These are phyloP conservation scores for Cladosporium halotolerans DNA, from an alignment of 2,329 filamentous ascomycete genomes.

Conservation along the genomic window DNA sequence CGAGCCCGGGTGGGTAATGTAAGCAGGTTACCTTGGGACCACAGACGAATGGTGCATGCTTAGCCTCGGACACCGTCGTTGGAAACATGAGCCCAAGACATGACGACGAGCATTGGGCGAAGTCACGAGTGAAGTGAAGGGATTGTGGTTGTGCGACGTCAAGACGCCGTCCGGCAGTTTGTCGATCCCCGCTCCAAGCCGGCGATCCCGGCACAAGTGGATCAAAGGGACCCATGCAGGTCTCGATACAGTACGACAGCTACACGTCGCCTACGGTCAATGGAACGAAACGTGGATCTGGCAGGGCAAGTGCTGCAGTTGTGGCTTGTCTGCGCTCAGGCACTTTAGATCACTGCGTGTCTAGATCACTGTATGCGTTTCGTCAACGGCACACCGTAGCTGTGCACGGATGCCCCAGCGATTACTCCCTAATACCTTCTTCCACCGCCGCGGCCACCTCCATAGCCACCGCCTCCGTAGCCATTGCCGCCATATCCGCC, in stretches of 20 bases:
- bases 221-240: too few relatives aligned
- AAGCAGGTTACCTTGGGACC: neutral
- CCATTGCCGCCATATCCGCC: conserved; percentile 14
- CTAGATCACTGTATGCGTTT: too few relatives aligned
- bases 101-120: neutral
- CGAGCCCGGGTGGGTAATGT: neutral
- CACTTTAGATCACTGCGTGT: too few relatives aligned
- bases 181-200: neutral
- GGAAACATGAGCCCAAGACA: neutral
- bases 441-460: conserved; percentile 3
- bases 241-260: too few relatives aligned
- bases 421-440: neutral
- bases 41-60: neutral
- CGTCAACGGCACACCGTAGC: too few relatives aligned
- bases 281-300: too few relatives aligned
- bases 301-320: too few relatives aligned
- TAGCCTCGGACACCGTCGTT: neutral
- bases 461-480: conserved; percentile 7
- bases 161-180: neutral
- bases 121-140: conserved; percentile 1
- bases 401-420: too few relatives aligned
- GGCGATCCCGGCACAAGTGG: neutral
- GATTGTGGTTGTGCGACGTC: neutral
- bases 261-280: too few relatives aligned
- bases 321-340: too few relatives aligned